These are phyloP conservation scores for Leccinellum luteum DNA, from an alignment of 768 basidiomycete species.

Conservation along the genomic window DNA sequence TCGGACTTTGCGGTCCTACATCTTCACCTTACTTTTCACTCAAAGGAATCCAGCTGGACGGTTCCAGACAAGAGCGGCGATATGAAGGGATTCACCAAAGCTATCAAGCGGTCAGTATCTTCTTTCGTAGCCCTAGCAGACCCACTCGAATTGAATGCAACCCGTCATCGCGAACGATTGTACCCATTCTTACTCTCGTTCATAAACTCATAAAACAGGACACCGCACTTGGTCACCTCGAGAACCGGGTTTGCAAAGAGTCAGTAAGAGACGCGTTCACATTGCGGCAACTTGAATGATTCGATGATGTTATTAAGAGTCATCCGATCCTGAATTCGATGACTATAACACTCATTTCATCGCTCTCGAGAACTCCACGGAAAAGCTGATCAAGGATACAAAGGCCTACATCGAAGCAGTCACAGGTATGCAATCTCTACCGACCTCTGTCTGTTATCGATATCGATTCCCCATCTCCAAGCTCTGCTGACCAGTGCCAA, in stretches of 20 bases:
- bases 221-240: conserved; percentile 85
- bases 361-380: conserved; percentile 73
- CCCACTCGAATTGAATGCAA: background rate
- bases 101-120: conserved; percentile 61
- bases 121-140: background rate
- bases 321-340: conserved; percentile 86
- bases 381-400: conserved; percentile 91
- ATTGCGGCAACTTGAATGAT: background rate
- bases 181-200: background rate
- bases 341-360: conserved; percentile 79
- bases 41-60: background rate
- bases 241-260: conserved; percentile 94
- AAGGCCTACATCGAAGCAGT: conserved; percentile 85
- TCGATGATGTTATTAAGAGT: conserved; percentile 45
- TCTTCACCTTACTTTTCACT: background rate
- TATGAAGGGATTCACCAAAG: conserved; percentile 87
- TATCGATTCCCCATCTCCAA: conserved; percentile 22
- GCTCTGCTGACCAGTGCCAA: conserved; percentile 67
- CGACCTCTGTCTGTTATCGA: conserved; percentile 1
- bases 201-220: conserved; percentile 44
- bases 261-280: conserved; percentile 37
- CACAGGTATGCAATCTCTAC: conserved; percentile 41
- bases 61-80: conserved; percentile 11
- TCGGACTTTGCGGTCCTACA: background rate
- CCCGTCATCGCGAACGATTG: conserved; percentile 6